Evolutionary conservation across 495 filamentous ascomycete species (phyloP), one percentile per base, ranked within the genome.

Genomic region (Lentithecium fluviatile): DNA sequence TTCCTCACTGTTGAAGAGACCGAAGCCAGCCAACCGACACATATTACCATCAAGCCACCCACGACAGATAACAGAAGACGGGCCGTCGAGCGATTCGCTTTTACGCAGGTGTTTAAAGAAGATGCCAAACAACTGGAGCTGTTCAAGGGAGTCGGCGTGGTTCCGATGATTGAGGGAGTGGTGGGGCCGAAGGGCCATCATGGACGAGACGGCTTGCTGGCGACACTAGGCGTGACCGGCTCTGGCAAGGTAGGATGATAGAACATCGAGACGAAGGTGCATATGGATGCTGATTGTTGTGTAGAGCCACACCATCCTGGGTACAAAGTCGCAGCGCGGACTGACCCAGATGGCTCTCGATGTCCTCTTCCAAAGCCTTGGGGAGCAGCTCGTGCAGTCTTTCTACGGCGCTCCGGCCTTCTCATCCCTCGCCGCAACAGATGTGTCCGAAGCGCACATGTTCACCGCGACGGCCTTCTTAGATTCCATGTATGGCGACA

Each of bases 291-390:
- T 62, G 32, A 62, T 36, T 29, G 10, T 7, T 32, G 12, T 51
- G 24, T 66, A 97, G 93, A 92, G 88, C 64, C 91, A 98, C 71
- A 98, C 94, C n/a, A 96, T 97, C 65, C 82, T 98, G 11, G 94
- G 94, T 51, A 92, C 89, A 17, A 87, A 85, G 63, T 82, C 82
- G 13, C 88, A 96, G 72, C 86, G 91, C 50, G 94, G 94, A 58
- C 76, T 98, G 50, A 96, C 88, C 2, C 94, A 98, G 70, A 86
- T 98, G 70, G 82, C 90, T 6, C 85, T 97, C 21, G 92, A 97
- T 66, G 80, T 96, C 20, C 81, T 97, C 42, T 97, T 93, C 76
- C 84, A 85, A 49, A 92, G 88, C 11, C 78, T 95, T 40, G 81
- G 80, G 23, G 74, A 79, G 15, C 85, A 85, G 38, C 79, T 90